Conservation (phyloP, 2,329 filamentous ascomycete genomes). For the Fusarium domesticum region DNA sequence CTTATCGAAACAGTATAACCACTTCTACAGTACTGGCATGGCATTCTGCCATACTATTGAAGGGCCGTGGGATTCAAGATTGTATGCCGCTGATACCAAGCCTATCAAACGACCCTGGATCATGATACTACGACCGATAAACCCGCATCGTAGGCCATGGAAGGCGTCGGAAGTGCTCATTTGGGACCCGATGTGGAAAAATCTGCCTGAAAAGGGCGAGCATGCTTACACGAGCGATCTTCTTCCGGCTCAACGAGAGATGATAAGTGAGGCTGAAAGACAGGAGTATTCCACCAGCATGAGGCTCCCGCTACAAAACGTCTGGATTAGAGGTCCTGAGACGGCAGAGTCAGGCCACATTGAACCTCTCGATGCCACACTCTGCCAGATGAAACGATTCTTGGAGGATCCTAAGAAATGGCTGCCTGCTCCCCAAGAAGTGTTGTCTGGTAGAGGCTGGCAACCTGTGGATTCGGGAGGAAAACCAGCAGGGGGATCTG, state of each 20-base stretch:
- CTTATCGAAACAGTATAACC: slow-evolving; percentile 5
- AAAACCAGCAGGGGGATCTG: neutral
- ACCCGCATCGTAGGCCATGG: slow-evolving; percentile 36
- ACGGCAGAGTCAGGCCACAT: slow-evolving; percentile 20
- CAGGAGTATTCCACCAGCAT: slow-evolving; percentile 13
- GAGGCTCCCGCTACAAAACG: slow-evolving; percentile 34
- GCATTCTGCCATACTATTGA: slow-evolving; percentile 52
- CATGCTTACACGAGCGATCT: slow-evolving; percentile 36
- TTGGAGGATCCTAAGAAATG: slow-evolving; percentile 31
- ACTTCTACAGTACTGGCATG: slow-evolving; percentile 20
- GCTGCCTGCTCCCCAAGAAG: slow-evolving; percentile 35
- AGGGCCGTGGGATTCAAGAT: slow-evolving; percentile 34
- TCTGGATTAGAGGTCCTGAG: slow-evolving; percentile 46
- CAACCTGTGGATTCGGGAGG: slow-evolving; percentile 27
- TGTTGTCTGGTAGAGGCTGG: slow-evolving; percentile 39
- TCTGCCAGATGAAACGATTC: slow-evolving; percentile 37
- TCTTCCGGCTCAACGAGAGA: slow-evolving; percentile 43
- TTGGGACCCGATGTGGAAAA: slow-evolving; percentile 45
- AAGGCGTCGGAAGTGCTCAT: slow-evolving; percentile 48
- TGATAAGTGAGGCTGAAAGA: slow-evolving; percentile 40
- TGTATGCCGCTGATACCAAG: slow-evolving; percentile 13
- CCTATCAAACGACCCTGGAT: slow-evolving; percentile 49
- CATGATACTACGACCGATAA: slow-evolving; percentile 44
- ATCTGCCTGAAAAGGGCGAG: slow-evolving; percentile 21
- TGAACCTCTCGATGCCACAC: slow-evolving; percentile 43